Percentiles rank a stretch among this genome's conserved stretches.
Evolutionary conservation across 106 monocot genomes (phyloP).

Genomic region (Apostasia shenzhenica): DNA sequence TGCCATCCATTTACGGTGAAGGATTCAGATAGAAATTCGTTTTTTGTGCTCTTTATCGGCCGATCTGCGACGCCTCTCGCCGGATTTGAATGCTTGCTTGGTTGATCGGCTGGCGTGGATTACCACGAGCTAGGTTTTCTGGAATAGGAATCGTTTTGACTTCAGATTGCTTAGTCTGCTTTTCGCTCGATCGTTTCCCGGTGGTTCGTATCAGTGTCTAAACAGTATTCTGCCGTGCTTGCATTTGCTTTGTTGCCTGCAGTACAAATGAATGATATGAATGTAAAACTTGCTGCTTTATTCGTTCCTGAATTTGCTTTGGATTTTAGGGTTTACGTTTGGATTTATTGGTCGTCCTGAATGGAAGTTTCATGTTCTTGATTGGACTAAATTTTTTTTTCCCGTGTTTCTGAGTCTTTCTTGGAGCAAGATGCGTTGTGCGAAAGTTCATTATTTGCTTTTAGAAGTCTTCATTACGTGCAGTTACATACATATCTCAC

Average conservation of each 20-base stretch:
- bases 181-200: neutral
- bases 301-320: constrained; percentile 1
- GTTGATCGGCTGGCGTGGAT: constrained; percentile 9
- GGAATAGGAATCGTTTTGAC: constrained; percentile 19
- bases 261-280: neutral
- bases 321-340: neutral
- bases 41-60: neutral
- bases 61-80: constrained; percentile 23
- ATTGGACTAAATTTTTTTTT: neutral
- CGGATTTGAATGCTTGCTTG: constrained; percentile 20
- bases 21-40: constrained; percentile 11
- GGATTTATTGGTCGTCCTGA: neutral
- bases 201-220: neutral
- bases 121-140: neutral
- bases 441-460: neutral
- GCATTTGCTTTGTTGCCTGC: neutral
- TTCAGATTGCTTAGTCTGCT: constrained; percentile 8
- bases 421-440: neutral
- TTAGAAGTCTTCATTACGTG: neutral
- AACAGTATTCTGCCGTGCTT: neutral
- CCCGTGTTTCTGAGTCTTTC: neutral
- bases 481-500: neutral
- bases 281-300: neutral
- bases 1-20: neutral
- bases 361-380: neutral